Evolutionary conservation across 257 asterid genomes (phyloP).

Genomic region (Craterostigma plantagineum): DNA sequence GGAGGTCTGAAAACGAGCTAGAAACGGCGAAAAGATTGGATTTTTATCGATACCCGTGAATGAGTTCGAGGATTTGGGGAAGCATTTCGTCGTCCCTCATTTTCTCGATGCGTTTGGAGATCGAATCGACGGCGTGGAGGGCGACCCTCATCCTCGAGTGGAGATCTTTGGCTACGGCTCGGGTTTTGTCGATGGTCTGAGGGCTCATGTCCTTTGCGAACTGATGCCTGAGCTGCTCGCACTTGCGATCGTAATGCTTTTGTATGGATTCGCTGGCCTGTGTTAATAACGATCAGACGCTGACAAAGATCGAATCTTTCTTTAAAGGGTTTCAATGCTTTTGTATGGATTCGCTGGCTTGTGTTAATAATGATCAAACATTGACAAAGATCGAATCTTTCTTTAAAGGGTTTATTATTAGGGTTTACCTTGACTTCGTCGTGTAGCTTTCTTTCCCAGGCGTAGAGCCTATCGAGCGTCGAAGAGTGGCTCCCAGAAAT

Average conservation of each 20-base stretch:
- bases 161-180: constrained; percentile 74
- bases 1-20: neutral
- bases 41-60: constrained; percentile 54
- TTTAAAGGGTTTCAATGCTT: too few relatives aligned
- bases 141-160: constrained; percentile 87
- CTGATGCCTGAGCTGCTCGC: constrained; percentile 79
- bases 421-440: constrained; percentile 95
- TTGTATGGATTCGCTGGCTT: constrained; percentile 78
- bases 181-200: constrained; percentile 80
- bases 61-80: constrained; percentile 80
- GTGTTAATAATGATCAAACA: constrained; percentile 4
- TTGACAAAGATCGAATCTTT: neutral
- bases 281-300: constrained; percentile 1
- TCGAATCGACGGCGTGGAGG: constrained; percentile 73
- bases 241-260: constrained; percentile 60
- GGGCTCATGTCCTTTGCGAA: constrained; percentile 80
- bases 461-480: constrained; percentile 79
- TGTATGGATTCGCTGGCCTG: constrained; percentile 78
- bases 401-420: too few relatives aligned
- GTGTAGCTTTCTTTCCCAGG: constrained; percentile 96
- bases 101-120: constrained; percentile 83
- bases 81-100: constrained; percentile 91
- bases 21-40: neutral
- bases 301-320: neutral
- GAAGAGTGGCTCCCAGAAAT: constrained; percentile 98